phyloP scores from a whole-genome alignment of 805 yeast genomes.

The Tetrapisispora fleetii region DNA sequence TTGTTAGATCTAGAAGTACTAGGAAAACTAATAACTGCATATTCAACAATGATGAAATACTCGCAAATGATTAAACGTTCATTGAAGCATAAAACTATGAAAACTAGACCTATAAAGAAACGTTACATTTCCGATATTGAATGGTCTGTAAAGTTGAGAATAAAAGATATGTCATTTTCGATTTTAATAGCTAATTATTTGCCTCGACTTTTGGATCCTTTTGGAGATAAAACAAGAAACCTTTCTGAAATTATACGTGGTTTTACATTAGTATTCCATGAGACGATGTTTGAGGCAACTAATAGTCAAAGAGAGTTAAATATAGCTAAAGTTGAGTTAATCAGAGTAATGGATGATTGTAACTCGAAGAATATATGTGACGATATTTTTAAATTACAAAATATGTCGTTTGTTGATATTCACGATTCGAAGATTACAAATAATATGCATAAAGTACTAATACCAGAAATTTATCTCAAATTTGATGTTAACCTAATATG shows the following conservation, averaged over 20 bases:
- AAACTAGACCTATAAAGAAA: background rate
- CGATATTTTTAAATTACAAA: slow-evolving; percentile 9
- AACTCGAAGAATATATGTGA: slow-evolving; percentile 7
- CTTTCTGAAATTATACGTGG: slow-evolving; percentile 21
- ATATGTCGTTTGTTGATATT: slow-evolving; percentile 7
- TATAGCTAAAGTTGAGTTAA: slow-evolving; percentile 12
- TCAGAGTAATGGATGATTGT: slow-evolving; percentile 18
- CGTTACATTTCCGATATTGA: slow-evolving; percentile 1
- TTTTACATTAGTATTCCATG: slow-evolving; percentile 13
- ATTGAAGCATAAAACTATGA: background rate
- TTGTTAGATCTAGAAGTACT: slow-evolving; percentile 19
- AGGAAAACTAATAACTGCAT: slow-evolving; percentile 6
- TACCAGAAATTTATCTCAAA: slow-evolving; percentile 19
- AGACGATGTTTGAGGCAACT: slow-evolving; percentile 10
- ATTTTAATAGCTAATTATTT: slow-evolving; percentile 16
- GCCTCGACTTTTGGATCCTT: slow-evolving; percentile 19
- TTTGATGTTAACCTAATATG: slow-evolving; percentile 26
- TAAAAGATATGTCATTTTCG: slow-evolving; percentile 19
- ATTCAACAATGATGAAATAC: background rate
- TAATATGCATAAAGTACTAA: background rate
- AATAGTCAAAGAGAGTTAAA: slow-evolving; percentile 7
- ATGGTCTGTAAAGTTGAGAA: slow-evolving; percentile 18
- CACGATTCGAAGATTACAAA: background rate
- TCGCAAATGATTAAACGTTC: background rate
- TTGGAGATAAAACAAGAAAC: slow-evolving; percentile 10